Evolutionary conservation across 345 rosid species (phyloP), one percentile per base, ranked within the genome.

Genomic region (Murraya paniculata): DNA sequence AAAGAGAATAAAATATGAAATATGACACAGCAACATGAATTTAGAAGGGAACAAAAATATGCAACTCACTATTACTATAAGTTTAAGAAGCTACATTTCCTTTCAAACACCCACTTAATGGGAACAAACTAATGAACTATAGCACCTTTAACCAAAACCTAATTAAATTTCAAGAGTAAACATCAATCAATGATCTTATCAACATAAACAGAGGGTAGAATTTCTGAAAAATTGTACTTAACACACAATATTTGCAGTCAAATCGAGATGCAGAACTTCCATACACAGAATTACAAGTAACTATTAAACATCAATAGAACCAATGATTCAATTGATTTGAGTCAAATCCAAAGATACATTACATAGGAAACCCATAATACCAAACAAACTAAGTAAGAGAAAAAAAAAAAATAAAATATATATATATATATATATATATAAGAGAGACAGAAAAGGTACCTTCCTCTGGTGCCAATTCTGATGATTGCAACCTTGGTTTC

Each of bases 401-500:
- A 18, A 3, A 24, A 38, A 59, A 10, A 6, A 65, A 10, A 30
- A 16, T 18, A 35, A 28, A 21, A n/a, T n/a, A n/a, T n/a, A n/a
- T n/a, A n/a, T n/a, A n/a, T n/a, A n/a, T n/a, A n/a, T n/a, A n/a
- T n/a, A n/a, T n/a, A n/a, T n/a, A n/a, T n/a, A n/a, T n/a, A n/a
- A 50, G 60, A 16, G 7, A 35, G 8, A 10, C 36, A 68, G 62
- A n/a, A 19, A 25, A 7, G 4, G 69, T 68, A 95, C 99, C 99
- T 95, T 87, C 99, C 99, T 78, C 99, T 82, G 16, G 99, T 95
- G 41, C 99, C 99, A 74, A 95, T 95, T 88, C 94, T 85, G 66
- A 95, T 79, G 39, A 90, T 84, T 39, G 94, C 87, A 45, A 91
- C 89, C 79, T 90, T 90, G 27, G 93, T 85, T 81, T 90, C 93